Base-by-base conservation (phyloP, 345 rosid species). In the Hirschfeldia incana region DNA sequence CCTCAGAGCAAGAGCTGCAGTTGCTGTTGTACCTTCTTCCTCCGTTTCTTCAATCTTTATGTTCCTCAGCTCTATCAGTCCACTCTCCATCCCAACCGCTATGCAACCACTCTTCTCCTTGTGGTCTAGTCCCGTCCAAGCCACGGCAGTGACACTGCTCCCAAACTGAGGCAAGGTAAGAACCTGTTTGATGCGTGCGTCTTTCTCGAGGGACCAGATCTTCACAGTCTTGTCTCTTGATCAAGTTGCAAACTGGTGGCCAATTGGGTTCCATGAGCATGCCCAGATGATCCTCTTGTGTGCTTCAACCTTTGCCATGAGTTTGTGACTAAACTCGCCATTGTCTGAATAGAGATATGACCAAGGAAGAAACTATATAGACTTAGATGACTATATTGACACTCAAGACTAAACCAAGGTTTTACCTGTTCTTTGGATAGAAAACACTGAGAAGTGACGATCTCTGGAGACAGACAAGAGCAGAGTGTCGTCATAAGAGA, bases 241-340 rank as follows among this genome's bases (percentile, higher is more conserved):
- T 46, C 93, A 96, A 7, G 98, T 95, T 68, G 97, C 91, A 65
- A 93, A 93, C 68, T 93, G 93, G 65, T 87, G 92, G 69, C 93
- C 89, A 68, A 83, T 91, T 37, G 98, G 99, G 80, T 91, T 93
- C 99, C 99, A 95, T 44, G 96, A 85, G 83, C 97, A 95, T 30
- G 99, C 84, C 99, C 99, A 93, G 81, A 95, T 95, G 79, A 95
- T 93, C 84, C 99, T 87, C 85, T 95, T 89, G 87, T 93, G 99
- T 17, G 92, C 98, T 83, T 93, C 94, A 67, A 87, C 88, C 81
- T 88, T 91, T 30, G 85, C 91, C 65, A 95, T 49, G 36, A 93
- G 90, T 71, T 81, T 85, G 81, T 85, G 80, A 71, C 81, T 77
- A 21, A 87, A 76, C 73, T 84, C 90, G 33, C 83, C 84, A 0